Evolutionary conservation across 148 eudicot genomes (phyloP).

Genomic region (Camellia sinensis): DNA sequence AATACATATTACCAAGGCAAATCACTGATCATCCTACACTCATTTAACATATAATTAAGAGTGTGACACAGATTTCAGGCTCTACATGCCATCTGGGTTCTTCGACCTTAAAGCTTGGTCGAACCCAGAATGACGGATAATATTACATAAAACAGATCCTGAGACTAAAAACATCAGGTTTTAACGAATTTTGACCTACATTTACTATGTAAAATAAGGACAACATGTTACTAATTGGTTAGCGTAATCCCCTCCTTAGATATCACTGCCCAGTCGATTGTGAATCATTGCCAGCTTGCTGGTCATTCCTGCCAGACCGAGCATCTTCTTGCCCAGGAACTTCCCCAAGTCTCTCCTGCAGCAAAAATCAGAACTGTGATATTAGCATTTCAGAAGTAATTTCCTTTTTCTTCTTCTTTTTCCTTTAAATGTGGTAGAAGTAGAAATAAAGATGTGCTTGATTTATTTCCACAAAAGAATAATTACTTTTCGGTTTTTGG

Average conservation of each 20-base stretch:
- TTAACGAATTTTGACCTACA: conserved; percentile 33
- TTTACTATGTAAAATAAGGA: conserved; percentile 21
- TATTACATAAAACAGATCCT: conserved; percentile 8
- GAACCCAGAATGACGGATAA: conserved; percentile 17
- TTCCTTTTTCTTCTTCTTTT: conserved; percentile 48
- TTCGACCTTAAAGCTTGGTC: conserved; percentile 29
- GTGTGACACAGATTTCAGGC: conserved; percentile 5
- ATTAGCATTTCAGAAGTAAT: conserved; percentile 10
- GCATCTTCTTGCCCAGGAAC: conserved; percentile 48
- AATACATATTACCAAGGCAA: neutral
- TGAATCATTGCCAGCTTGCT: conserved; percentile 23
- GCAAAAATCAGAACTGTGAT: neutral
- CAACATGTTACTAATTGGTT: conserved; percentile 38
- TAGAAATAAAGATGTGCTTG: no score
- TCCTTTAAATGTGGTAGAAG: neutral
- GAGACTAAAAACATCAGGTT: conserved; percentile 26
- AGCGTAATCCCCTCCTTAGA: conserved; percentile 45
- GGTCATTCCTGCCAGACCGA: conserved; percentile 43
- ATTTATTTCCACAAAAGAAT: neutral
- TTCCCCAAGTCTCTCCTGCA: conserved; percentile 89
- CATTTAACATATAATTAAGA: neutral
- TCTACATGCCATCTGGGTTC: conserved; percentile 23
- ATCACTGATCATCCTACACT: neutral
- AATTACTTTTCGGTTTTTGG: neutral
- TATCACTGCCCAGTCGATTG: conserved; percentile 34